A percentile compares a stretch with the other conserved stretches of the same genome.
phyloP scores from a whole-genome alignment of 306 rosid species.

The Calophaca sinica region DNA sequence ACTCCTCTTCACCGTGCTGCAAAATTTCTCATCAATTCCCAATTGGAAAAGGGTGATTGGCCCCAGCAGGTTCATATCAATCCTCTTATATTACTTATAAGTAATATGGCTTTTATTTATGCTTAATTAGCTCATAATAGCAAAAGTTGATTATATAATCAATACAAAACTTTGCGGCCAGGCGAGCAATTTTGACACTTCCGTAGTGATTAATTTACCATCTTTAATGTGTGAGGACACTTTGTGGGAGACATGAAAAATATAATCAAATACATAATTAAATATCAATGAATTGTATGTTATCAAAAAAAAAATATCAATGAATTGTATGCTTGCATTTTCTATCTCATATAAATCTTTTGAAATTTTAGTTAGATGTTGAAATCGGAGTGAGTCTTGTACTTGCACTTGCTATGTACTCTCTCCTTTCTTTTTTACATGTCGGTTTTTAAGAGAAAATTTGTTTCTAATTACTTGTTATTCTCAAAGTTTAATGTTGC shows the following conservation, averaged over 20 bases:
- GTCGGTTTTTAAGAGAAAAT: no score
- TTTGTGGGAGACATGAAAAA: background rate
- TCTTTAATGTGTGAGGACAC: no score
- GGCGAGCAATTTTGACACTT: no score
- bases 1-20: slow-evolving; percentile 70
- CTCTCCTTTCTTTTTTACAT: no score
- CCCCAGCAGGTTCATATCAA: slow-evolving; percentile 62
- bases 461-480: no score
- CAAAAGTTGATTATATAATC: background rate
- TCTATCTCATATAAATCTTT: background rate
- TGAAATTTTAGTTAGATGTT: no score
- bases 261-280: background rate
- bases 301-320: no score
- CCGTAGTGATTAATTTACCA: background rate
- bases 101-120: background rate
- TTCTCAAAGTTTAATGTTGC: no score
- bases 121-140: background rate
- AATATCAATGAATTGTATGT: background rate
- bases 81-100: background rate
- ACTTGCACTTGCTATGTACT: background rate
- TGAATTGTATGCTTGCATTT: background rate
- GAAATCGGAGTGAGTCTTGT: no score
- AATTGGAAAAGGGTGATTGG: slow-evolving; percentile 70
- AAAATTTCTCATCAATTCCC: slow-evolving; percentile 65
- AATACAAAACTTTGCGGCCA: no score